phyloP scores from a whole-genome alignment of 73 alveolate genomes.

The Paramecium sexaurelia region DNA sequence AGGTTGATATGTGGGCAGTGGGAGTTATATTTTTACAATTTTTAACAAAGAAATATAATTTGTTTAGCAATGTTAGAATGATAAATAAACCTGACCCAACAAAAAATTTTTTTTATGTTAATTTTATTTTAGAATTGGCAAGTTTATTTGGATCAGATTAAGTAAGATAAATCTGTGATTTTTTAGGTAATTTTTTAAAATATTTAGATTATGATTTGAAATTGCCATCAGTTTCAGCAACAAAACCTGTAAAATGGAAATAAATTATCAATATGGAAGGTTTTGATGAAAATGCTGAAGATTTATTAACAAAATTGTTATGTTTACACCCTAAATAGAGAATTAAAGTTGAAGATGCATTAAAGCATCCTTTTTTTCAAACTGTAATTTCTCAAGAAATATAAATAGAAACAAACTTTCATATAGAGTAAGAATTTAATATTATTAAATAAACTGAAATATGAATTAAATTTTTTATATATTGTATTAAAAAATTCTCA shows the following conservation, averaged over 20 bases:
- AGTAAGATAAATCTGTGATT: slow-evolving; percentile 69
- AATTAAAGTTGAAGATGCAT: slow-evolving; percentile 78
- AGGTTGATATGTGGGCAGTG: slow-evolving; percentile 97
- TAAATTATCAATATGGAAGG: slow-evolving; percentile 71
- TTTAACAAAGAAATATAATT: slow-evolving; percentile 86
- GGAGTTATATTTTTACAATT: slow-evolving; percentile 93
- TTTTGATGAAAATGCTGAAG: slow-evolving; percentile 69
- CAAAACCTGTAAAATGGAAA: slow-evolving; percentile 73
- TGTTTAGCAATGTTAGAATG: slow-evolving; percentile 75
- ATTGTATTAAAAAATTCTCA: background rate
- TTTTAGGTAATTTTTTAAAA: slow-evolving; percentile 28
- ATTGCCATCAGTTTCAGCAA: slow-evolving; percentile 75
- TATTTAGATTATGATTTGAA: slow-evolving; percentile 76
- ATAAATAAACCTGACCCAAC: slow-evolving; percentile 74
- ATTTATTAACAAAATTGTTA: slow-evolving; percentile 73
- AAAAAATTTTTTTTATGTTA: slow-evolving; percentile 77
- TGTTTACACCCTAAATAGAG: slow-evolving; percentile 75
- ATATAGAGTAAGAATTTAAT: background rate
- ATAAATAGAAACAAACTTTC: background rate
- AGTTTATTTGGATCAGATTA: slow-evolving; percentile 80
- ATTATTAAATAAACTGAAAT: background rate
- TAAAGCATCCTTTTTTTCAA: slow-evolving; percentile 74
- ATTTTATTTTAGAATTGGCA: slow-evolving; percentile 75
- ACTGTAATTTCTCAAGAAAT: background rate
- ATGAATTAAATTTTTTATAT: background rate